A percentile compares a stretch with the other conserved stretches of the same genome.
These are phyloP conservation scores for Sugiyamaella sp. DNA, from an alignment of 1,139 yeast genomes.

Conservation along the genomic window DNA sequence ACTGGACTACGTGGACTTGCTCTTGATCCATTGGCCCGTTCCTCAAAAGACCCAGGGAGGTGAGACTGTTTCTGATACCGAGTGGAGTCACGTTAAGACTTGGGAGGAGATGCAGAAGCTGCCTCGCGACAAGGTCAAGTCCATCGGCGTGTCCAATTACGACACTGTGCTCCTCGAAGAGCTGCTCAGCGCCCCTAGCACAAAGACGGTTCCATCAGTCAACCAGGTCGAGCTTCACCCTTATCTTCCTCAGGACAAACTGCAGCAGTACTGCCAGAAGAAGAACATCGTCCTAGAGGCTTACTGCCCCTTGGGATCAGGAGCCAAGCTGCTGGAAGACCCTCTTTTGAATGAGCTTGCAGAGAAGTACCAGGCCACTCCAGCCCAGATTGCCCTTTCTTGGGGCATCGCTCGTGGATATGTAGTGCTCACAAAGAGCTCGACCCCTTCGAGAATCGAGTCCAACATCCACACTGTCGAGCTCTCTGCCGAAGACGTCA, in stretches of 20 bases:
- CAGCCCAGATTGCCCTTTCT: constrained; percentile 66
- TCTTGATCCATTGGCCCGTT: constrained; percentile 86
- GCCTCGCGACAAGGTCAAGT: constrained; percentile 55
- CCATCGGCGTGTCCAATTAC: constrained; percentile 81
- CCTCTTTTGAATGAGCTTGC: constrained; percentile 55
- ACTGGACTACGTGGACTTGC: constrained; percentile 78
- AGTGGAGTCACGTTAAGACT: constrained; percentile 65
- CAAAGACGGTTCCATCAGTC: constrained; percentile 62
- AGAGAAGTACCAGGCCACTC: constrained; percentile 52
- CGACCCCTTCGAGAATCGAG: constrained; percentile 58
- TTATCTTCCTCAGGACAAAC: constrained; percentile 65
- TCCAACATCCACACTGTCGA: constrained; percentile 56
- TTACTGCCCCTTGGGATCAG: constrained; percentile 64
- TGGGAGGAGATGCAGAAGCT: constrained; percentile 69
- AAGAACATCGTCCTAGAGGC: constrained; percentile 66
- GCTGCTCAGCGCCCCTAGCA: constrained; percentile 53
- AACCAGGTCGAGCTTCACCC: constrained; percentile 78
- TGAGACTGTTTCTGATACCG: constrained; percentile 39
- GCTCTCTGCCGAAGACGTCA: constrained; percentile 53
- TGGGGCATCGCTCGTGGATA: constrained; percentile 73
- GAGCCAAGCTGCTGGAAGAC: constrained; percentile 43
- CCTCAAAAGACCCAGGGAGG: constrained; percentile 48
- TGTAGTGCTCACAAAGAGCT: constrained; percentile 72
- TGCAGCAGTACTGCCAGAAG: constrained; percentile 55
- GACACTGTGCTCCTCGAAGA: constrained; percentile 55